Evolutionary conservation across 139 green algal species (phyloP), one percentile per base, ranked within the genome.

Genomic region (Chlamydomonas sp.): DNA sequence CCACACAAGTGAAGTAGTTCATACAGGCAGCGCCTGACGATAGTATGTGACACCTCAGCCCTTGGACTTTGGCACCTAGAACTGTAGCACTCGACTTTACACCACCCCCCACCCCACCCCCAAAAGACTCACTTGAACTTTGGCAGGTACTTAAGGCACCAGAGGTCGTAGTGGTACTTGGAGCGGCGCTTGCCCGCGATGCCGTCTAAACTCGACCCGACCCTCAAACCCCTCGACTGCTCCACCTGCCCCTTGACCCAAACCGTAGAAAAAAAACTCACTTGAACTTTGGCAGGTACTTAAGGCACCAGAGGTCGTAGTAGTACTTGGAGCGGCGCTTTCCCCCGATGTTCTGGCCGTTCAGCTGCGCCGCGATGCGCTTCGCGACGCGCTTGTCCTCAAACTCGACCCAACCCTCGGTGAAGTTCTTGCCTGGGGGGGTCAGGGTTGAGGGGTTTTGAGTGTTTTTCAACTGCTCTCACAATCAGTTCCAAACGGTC

Each of bases 401-500:
- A 81, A 98, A 98, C 82, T 98, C 93, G 49, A 97, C 85, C 93
- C 93, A 98, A 2, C 92, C 92, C 82, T 97, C 92, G 2, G 84
- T 90, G 79, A 96, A 97, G 72, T 94, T 93, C 79, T 96, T 96
- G 65, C 89, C 89, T 80, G 79, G n/a, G n/a, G 43, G 13, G 13
- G 43, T 10, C 16, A 16, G 13, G 16, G 43, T 54, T 54, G 13
- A 13, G 16, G 20, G 57, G 8, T 64, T 64, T 22, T 36, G 26
- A n/a, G n/a, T n/a, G n/a, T n/a, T n/a, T n/a, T n/a, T n/a, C n/a
- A n/a, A n/a, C n/a, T n/a, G 57, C 57, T 33, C n/a, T 34, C 43
- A 54, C 13, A 54, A 54, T n/a, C 43, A 54, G 16, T 54, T 10
- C 13, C 13, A 54, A 54, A 65, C n/a, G 37, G 58, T 28, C 31